Evolutionary conservation across 345 rosid genomes (phyloP).

Genomic region (Rubroshorea leprosula): DNA sequence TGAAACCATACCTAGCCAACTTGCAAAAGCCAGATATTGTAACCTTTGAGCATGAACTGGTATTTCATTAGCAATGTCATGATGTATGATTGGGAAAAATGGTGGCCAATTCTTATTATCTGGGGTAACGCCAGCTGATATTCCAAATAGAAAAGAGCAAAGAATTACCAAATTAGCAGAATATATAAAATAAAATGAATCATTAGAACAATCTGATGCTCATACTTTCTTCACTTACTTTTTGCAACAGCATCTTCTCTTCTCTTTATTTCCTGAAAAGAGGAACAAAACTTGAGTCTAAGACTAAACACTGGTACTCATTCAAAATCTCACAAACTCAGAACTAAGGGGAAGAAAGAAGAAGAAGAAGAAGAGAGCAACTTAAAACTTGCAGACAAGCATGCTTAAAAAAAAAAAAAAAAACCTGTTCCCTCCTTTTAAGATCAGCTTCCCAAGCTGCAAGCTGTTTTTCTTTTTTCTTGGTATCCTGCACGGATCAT

Average conservation of each 20-base stretch:
- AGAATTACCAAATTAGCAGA: background rate
- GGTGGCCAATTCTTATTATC: slow-evolving; percentile 96
- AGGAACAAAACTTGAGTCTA: too few species aligned
- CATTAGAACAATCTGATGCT: background rate
- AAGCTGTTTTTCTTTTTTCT: slow-evolving; percentile 70
- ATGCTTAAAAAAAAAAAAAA: slow-evolving; percentile 1
- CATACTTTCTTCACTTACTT: slow-evolving; percentile 28
- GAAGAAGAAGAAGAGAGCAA: background rate
- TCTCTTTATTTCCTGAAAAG: slow-evolving; percentile 60
- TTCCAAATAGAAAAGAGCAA: slow-evolving; percentile 8
- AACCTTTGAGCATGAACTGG: slow-evolving; percentile 91
- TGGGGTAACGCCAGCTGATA: slow-evolving; percentile 65
- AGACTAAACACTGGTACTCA: too few species aligned
- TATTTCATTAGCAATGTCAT: slow-evolving; percentile 92
- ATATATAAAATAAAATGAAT: background rate
- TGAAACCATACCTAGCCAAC: slow-evolving; percentile 74
- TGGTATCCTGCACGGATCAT: slow-evolving; percentile 45
- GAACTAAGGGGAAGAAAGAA: slow-evolving; percentile 1
- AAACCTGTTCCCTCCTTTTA: slow-evolving; percentile 73
- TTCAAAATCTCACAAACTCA: too few species aligned
- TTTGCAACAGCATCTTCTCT: slow-evolving; percentile 68
- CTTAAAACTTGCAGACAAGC: background rate
- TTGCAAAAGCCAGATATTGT: slow-evolving; percentile 96
- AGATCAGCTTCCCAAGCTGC: slow-evolving; percentile 92
- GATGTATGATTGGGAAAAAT: slow-evolving; percentile 89